Evolutionary conservation across 1,284 basidiomycete species (phyloP).

Genomic region (Gymnopus androsaceus): DNA sequence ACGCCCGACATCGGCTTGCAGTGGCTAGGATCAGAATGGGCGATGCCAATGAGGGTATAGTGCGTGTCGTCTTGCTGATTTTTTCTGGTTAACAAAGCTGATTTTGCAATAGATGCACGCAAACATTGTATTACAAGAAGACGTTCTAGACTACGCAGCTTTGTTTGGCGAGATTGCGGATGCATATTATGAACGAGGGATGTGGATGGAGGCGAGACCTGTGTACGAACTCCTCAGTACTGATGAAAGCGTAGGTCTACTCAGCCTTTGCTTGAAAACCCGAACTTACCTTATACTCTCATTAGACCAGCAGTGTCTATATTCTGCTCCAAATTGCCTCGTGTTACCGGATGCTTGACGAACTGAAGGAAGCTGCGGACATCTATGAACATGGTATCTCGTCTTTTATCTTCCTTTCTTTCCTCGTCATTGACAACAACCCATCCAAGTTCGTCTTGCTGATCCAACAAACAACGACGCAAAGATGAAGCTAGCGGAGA

Average conservation of each 20-base stretch:
- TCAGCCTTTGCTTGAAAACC: slow-evolving; percentile 1
- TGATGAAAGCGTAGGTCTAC: slow-evolving; percentile 65
- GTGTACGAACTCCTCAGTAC: slow-evolving; percentile 78
- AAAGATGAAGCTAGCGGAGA: slow-evolving; percentile 86
- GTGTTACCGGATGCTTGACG: slow-evolving; percentile 74
- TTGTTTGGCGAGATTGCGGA: slow-evolving; percentile 85
- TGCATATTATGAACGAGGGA: slow-evolving; percentile 74
- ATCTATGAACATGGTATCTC: slow-evolving; percentile 82
- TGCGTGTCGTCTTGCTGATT: slow-evolving; percentile 36
- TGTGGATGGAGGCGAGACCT: slow-evolving; percentile 75
- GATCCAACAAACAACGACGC: slow-evolving; percentile 79
- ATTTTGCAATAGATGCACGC: slow-evolving; percentile 68
- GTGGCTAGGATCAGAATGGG: slow-evolving; percentile 83
- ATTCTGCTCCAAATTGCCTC: slow-evolving; percentile 71
- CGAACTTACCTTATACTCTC: background rate
- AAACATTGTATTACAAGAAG: slow-evolving; percentile 67
- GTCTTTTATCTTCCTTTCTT: slow-evolving; percentile 22
- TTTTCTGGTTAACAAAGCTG: slow-evolving; percentile 3
- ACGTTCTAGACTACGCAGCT: slow-evolving; percentile 74
- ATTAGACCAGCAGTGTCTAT: slow-evolving; percentile 68
- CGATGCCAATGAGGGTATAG: slow-evolving; percentile 81
- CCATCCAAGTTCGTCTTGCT: slow-evolving; percentile 62
- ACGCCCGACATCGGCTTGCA: slow-evolving; percentile 85
- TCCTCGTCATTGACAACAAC: slow-evolving; percentile 4
- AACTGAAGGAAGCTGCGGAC: slow-evolving; percentile 75